These are phyloP conservation scores for Carex scoparia DNA, from an alignment of 176 grass and related monocot genomes.

Conservation along the genomic window DNA sequence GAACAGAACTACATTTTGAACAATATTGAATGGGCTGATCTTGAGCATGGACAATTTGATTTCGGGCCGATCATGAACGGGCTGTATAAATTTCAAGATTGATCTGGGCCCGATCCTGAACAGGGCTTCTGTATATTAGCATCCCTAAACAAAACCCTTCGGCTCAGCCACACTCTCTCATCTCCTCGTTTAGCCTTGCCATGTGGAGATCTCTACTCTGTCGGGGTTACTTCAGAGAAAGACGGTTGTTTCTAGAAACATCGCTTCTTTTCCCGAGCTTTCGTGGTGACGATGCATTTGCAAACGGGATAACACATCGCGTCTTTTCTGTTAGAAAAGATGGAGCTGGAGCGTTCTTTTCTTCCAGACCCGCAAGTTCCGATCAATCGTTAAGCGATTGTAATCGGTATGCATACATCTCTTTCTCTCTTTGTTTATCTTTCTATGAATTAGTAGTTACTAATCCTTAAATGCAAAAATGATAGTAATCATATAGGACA, in stretches of 20 bases:
- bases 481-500: neutral
- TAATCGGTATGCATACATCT: neutral
- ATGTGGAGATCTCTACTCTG: conserved; percentile 3
- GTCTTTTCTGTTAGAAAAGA: neutral
- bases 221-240: neutral
- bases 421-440: neutral
- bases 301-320: neutral
- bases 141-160: neutral
- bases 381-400: neutral
- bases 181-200: neutral
- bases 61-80: too few relatives aligned
- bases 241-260: neutral
- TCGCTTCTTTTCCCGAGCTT: neutral
- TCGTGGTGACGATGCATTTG: neutral
- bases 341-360: neutral
- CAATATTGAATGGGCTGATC: too few relatives aligned
- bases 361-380: neutral
- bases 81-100: too few relatives aligned
- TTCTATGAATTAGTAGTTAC: neutral
- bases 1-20: too few relatives aligned
- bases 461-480: neutral
- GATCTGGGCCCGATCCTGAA: too few relatives aligned
- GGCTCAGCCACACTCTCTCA: neutral
- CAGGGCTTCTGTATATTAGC: too few relatives aligned
- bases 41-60: too few relatives aligned